Evolutionary conservation across 202 grass and related monocot genomes (phyloP), one percentile per base, ranked within the genome.

Genomic region (Sporobolus alterniflorus): DNA sequence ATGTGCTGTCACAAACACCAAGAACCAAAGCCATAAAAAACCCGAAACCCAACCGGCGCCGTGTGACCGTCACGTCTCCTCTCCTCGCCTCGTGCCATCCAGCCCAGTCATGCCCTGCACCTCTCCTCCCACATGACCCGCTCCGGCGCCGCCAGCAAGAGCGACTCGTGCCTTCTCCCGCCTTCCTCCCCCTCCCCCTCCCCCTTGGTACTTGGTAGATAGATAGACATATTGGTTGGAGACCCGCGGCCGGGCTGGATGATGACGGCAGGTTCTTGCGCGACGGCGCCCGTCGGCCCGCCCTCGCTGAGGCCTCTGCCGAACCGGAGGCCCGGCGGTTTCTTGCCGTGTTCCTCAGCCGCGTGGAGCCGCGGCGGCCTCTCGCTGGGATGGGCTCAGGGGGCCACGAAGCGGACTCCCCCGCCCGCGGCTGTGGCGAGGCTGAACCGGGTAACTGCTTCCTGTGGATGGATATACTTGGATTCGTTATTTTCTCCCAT

Each of bases 371-470:
- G 18, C 34, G 41, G 52, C 6, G 42, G 52, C 9, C 30, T 31
- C 63, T 59, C 22, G 21, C 7, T 75, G 5, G 63, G 60, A 57
- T 74, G 84, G 30, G 24, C 61, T 11, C 43, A 4, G 10, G 54
- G 30, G 61, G 2, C 40, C n/a, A 54, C 24, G 73, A 84, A 47
- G 61, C 40, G 32, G n/a, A 2, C 9, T 20, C 34, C 59, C 44
- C 60, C 61, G 47, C 34, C 48, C 28, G 47, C 20, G 36, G 57
- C 28, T 1, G 78, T 32, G 63, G 42, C 31, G 12, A 10, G 50
- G 39, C 36, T 59, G 7, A 73, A 86, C 40, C 62, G 70, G 84
- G 84, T 86, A 86, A 31, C 48, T 67, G 77, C 77, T 81, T 81
- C 62, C 78, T 57, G 24, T 21, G 17, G 59, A 75, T 46, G 39